A percentile compares a stretch with the other conserved stretches of the same genome.
Conservation (phyloP, 176 grass and related monocot species). For the Carex parvula region DNA sequence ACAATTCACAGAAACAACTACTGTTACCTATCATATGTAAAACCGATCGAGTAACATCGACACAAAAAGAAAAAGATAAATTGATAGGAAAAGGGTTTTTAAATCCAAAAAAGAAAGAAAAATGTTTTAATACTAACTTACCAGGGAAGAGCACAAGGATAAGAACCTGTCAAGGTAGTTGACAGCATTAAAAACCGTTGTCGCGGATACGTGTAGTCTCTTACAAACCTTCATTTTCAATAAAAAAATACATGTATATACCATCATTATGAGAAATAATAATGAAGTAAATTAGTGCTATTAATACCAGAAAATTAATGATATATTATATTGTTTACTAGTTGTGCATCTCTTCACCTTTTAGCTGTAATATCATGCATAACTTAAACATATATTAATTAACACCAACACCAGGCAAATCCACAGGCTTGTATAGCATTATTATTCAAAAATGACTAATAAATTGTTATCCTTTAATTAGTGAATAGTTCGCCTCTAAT, state of each 20-base stretch:
- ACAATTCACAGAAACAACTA: neutral
- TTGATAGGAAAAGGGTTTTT: neutral
- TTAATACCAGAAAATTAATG: neutral
- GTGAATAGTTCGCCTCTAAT: neutral
- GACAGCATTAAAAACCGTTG: slow-evolving; percentile 54
- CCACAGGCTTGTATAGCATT: neutral
- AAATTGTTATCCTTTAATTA: neutral
- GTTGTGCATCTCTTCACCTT: neutral
- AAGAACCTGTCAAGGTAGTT: slow-evolving; percentile 84
- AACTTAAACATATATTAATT: neutral
- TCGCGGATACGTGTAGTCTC: slow-evolving; percentile 26
- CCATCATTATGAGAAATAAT: neutral
- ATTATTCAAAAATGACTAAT: neutral
- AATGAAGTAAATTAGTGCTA: too few relatives aligned
- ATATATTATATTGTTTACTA: too few relatives aligned
- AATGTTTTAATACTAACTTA: neutral
- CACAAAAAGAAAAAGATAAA: neutral
- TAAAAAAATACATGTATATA: neutral
- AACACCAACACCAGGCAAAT: neutral
- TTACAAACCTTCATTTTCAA: slow-evolving; percentile 40
- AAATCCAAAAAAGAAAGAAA: too few relatives aligned
- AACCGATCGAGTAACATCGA: neutral
- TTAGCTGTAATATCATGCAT: neutral
- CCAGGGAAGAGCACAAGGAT: slow-evolving; percentile 41
- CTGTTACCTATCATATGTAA: neutral